phyloP scores from a whole-genome alignment of 1,139 yeast species.

The Sugiyamaella sp. region DNA sequence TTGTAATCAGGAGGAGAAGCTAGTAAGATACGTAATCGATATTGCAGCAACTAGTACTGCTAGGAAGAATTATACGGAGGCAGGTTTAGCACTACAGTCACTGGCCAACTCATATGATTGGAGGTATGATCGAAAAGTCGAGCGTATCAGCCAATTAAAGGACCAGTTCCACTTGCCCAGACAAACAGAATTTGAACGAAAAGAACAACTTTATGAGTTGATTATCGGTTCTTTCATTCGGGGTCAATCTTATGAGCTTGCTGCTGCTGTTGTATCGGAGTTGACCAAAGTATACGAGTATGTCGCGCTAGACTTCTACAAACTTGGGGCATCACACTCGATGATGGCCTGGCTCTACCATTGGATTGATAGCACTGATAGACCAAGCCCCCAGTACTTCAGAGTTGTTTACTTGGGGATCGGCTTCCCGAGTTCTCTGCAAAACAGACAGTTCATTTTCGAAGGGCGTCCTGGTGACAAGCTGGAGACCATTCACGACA shows the following conservation, averaged over 20 bases:
- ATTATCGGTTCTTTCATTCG: conserved; percentile 72
- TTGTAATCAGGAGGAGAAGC: conserved; percentile 78
- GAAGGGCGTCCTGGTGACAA: conserved; percentile 91
- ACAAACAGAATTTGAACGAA: conserved; percentile 80
- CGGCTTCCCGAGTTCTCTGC: conserved; percentile 78
- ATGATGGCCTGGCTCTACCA: conserved; percentile 69
- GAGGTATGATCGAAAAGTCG: conserved; percentile 57
- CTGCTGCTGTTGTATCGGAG: conserved; percentile 76
- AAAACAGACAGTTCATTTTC: conserved; percentile 77
- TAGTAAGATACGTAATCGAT: conserved; percentile 74
- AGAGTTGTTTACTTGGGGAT: conserved; percentile 80
- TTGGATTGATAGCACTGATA: conserved; percentile 69
- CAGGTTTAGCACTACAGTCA: conserved; percentile 78
- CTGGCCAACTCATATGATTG: conserved; percentile 78
- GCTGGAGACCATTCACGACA: conserved; percentile 78
- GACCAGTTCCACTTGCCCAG: conserved; percentile 73
- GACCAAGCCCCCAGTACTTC: conserved; percentile 73
- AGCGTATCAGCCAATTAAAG: conserved; percentile 52
- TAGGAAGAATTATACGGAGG: conserved; percentile 73
- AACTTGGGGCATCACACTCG: conserved; percentile 72
- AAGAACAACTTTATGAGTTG: conserved; percentile 69
- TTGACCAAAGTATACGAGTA: conserved; percentile 74
- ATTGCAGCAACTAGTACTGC: conserved; percentile 67
- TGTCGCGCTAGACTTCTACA: conserved; percentile 73
- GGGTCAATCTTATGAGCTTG: conserved; percentile 77